Base-by-base conservation (phyloP, 2,329 filamentous ascomycete species). In the Fusarium incarnatum region DNA sequence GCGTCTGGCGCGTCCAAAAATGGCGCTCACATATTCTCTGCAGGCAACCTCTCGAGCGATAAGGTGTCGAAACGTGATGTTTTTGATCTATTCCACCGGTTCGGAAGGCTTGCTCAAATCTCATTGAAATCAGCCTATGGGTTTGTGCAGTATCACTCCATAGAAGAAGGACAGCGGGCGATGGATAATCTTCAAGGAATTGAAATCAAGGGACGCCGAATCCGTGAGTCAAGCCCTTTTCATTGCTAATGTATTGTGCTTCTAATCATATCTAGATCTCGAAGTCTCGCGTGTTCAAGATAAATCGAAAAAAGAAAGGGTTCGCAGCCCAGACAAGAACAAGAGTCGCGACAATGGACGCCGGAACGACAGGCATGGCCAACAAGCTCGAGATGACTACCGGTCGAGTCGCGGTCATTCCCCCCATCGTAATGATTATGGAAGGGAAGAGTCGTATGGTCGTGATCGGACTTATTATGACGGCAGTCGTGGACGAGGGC, bases 121-220 rank as follows among this genome's bases (percentile, higher is more conserved):
- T 97, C 94, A 1, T 93, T 98, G 74, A 98, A 98, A 80, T 94
- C 96, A 71, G 94, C 94, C 3, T 98, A 97, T 80, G 96, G 96
- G 3, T 99, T 98, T 77, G 94, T 98, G 37, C 96, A 98, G 78
- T 99, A 97, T 72, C 87, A 97, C 71, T 91, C 93, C 30, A 83
- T 90, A 6, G 85, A 87, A 4, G 91, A 95, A 76, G 97, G 94
- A 70, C 85, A 87, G 60, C 85, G 86, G 47, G 95, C 95, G 7
- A 86, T 98, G 73, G 85, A 92, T 37, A 86, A 86, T 37, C 89
- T 98, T 66, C 93, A 98, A 80, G 94, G 93, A 12, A 87, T 89
- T 42, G 88, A 94, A 69, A 89, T 98, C 40, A 89, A 93, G 76
- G 95, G 94, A n/a, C 91, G 94, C 70, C 94, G 94, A 79, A 97